phyloP scores from a whole-genome alignment of 2,329 filamentous ascomycete genomes.

The Boeremia exigua region DNA sequence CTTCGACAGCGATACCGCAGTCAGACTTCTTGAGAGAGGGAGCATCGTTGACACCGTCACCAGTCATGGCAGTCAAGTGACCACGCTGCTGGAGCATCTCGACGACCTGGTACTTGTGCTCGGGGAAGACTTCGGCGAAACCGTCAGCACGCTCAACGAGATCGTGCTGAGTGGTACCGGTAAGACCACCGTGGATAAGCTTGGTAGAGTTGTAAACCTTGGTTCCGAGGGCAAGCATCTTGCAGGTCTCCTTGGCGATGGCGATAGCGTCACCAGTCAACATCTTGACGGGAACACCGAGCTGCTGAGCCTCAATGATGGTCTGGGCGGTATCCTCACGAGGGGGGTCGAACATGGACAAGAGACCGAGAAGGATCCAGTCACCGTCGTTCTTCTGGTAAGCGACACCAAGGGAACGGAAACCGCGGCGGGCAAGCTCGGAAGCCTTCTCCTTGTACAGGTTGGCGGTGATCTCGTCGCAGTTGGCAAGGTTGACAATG shows the following conservation, averaged over 20 bases:
- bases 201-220: slow-evolving; percentile 83
- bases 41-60: slow-evolving; percentile 77
- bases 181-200: slow-evolving; percentile 77
- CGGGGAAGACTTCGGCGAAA: slow-evolving; percentile 76
- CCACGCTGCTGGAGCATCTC: slow-evolving; percentile 77
- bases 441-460: slow-evolving; percentile 75
- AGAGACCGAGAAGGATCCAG: slow-evolving; percentile 76
- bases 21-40: slow-evolving; percentile 77
- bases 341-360: slow-evolving; percentile 81
- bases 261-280: slow-evolving; percentile 80
- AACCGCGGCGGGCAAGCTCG: slow-evolving; percentile 79
- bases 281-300: slow-evolving; percentile 82
- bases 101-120: slow-evolving; percentile 79
- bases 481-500: slow-evolving; percentile 72
- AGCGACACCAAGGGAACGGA: slow-evolving; percentile 79
- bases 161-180: slow-evolving; percentile 75
- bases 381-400: slow-evolving; percentile 77
- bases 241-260: slow-evolving; percentile 82
- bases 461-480: slow-evolving; percentile 67
- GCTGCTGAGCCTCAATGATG: slow-evolving; percentile 76
- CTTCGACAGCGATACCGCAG: slow-evolving; percentile 76
- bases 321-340: slow-evolving; percentile 81
- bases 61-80: slow-evolving; percentile 77
- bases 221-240: slow-evolving; percentile 79
- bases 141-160: slow-evolving; percentile 77